These are phyloP conservation scores for Stachybotrys chartarum DNA, from an alignment of 2,329 filamentous ascomycete species.

Conservation along the genomic window DNA sequence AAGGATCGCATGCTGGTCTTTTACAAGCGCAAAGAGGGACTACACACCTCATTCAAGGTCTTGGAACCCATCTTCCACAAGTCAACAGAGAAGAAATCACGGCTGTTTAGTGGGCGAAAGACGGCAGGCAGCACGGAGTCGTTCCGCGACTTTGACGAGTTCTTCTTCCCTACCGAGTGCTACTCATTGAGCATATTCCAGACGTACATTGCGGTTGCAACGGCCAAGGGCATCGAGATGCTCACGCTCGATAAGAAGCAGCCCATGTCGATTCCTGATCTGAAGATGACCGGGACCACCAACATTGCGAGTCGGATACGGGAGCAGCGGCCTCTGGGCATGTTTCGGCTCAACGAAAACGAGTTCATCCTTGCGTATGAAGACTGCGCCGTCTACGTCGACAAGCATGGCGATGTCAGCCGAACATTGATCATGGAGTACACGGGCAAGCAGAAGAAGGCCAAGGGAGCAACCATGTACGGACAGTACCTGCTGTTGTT, in stretches of 20 bases:
- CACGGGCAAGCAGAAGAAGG: constrained; percentile 76
- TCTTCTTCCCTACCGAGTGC: constrained; percentile 94
- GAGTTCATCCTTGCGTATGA: constrained; percentile 90
- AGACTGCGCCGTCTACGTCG: constrained; percentile 94
- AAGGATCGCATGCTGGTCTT: constrained; percentile 93
- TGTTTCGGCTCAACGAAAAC: constrained; percentile 90
- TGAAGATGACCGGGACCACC: constrained; percentile 68
- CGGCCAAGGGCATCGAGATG: constrained; percentile 88
- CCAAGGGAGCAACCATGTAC: constrained; percentile 79
- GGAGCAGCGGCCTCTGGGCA: constrained; percentile 80
- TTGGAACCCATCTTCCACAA: constrained; percentile 95
- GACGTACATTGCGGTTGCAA: constrained; percentile 84
- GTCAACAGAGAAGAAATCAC: constrained; percentile 73
- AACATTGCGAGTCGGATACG: constrained; percentile 80
- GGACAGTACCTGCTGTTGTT: constrained; percentile 89
- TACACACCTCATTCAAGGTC: constrained; percentile 94
- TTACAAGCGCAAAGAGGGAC: constrained; percentile 91
- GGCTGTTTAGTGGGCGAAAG: constrained; percentile 54
- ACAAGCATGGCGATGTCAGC: constrained; percentile 94
- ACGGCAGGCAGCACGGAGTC: constrained; percentile 75
- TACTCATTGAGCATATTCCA: constrained; percentile 96
- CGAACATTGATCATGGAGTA: constrained; percentile 97
- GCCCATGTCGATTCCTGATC: constrained; percentile 85
- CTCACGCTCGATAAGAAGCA: constrained; percentile 96
- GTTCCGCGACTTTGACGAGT: constrained; percentile 97